Evolutionary conservation across 352 stramenopile genomes (phyloP).

Genomic region (Pythium grandisporangium): DNA sequence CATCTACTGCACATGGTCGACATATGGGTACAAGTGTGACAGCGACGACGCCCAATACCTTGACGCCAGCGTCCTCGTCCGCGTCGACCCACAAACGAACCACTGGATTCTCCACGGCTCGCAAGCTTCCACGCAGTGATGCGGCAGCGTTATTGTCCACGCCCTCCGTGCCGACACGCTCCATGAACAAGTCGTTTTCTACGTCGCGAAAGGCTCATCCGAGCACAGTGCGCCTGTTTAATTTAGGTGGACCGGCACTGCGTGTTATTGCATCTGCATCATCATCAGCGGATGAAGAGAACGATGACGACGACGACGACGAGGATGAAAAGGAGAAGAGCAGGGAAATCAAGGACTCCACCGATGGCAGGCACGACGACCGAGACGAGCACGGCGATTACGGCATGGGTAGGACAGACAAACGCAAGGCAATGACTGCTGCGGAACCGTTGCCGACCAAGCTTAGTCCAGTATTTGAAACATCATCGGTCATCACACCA

Average conservation of each 20-base stretch:
- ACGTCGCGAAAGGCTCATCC: conserved; percentile 43
- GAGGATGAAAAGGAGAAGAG: too few relatives aligned
- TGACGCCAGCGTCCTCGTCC: conserved; percentile 13
- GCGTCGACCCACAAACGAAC: too few relatives aligned
- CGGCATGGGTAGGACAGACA: too few relatives aligned
- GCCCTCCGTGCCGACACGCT: conserved; percentile 25
- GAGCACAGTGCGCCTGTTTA: conserved; percentile 24
- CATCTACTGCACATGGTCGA: conserved; percentile 1
- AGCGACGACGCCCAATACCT: conserved; percentile 4
- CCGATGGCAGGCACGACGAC: too few relatives aligned
- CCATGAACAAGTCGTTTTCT: conserved; percentile 31
- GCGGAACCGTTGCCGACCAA: too few relatives aligned
- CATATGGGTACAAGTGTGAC: too few relatives aligned
- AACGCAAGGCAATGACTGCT: too few relatives aligned
- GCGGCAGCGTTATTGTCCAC: conserved; percentile 29
- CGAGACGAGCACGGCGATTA: too few relatives aligned
- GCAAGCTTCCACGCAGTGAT: conserved; percentile 17
- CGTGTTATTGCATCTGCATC: conserved; percentile 39
- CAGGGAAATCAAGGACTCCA: too few relatives aligned
- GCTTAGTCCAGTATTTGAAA: too few relatives aligned
- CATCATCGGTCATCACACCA: too few relatives aligned
- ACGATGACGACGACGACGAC: conserved; percentile 39
- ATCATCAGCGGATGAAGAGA: conserved; percentile 8
- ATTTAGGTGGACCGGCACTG: conserved; percentile 34
- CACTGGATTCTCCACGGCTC: conserved; percentile 29